phyloP scores from a whole-genome alignment of 1,139 yeast species.

The Hanseniaspora gamundiae region DNA sequence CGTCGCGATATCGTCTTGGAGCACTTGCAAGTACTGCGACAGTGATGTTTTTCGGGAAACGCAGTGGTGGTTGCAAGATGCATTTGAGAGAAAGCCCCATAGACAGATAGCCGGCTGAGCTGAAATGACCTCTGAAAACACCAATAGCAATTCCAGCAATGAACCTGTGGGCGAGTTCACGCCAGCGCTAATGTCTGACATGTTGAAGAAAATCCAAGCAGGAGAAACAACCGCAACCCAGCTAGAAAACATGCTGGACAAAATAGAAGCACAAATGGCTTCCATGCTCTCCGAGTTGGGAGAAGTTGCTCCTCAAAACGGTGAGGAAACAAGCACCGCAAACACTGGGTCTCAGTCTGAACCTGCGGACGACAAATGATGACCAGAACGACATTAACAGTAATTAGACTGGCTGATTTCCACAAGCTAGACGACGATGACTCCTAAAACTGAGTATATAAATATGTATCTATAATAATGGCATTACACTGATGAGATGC shows the following conservation, averaged over 20 bases:
- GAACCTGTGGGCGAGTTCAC: slow-evolving; percentile 2
- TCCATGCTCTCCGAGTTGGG: slow-evolving; percentile 28
- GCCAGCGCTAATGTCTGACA: slow-evolving; percentile 30
- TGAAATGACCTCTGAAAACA: not conserved
- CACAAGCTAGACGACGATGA: too few relatives aligned
- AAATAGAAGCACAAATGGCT: slow-evolving; percentile 44
- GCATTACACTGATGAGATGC: too few relatives aligned
- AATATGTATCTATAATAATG: too few relatives aligned
- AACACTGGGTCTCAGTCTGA: not conserved
- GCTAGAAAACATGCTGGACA: slow-evolving; percentile 44
- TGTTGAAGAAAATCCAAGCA: slow-evolving; percentile 38
- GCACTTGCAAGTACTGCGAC: too few relatives aligned
- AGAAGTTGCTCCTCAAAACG: not conserved
- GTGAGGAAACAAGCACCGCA: not conserved
- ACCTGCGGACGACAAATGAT: not conserved
- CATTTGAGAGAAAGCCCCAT: too few relatives aligned
- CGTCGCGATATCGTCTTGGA: not conserved
- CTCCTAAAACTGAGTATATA: too few relatives aligned
- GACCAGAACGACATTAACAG: not conserved
- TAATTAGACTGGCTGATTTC: too few relatives aligned
- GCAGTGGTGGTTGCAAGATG: too few relatives aligned
- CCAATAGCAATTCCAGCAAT: not conserved
- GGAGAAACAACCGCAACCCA: slow-evolving; percentile 46
- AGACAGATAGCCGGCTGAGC: too few relatives aligned
- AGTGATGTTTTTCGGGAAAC: too few relatives aligned